Conservation (phyloP, 305 asterid species). For the Fraxinus sp. region DNA sequence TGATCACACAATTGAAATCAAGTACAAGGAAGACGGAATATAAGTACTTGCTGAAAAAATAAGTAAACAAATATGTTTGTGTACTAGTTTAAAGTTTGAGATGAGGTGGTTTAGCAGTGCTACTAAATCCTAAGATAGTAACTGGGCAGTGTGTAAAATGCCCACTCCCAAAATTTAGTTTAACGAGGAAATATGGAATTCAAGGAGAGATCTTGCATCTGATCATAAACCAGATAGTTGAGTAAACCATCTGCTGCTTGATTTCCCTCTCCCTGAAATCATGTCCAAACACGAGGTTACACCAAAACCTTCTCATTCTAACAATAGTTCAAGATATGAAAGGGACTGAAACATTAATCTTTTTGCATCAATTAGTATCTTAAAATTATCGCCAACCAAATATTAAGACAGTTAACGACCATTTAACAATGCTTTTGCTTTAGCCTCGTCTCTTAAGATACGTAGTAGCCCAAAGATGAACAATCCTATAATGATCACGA, state of each 20-base stretch:
- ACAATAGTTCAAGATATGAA: neutral
- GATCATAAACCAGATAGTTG: neutral
- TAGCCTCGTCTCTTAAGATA: neutral
- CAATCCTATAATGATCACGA: neutral
- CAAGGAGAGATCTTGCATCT: neutral
- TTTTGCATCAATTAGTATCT: neutral
- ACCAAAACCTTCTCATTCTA: neutral
- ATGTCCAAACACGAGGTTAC: neutral
- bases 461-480: neutral
- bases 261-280: neutral
- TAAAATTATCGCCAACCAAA: neutral
- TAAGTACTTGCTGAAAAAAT: neutral
- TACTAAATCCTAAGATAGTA: neutral
- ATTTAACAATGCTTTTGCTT: neutral
- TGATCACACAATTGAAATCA: conserved; percentile 8
- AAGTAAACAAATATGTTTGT: neutral
- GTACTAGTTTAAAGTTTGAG: neutral
- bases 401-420: neutral
- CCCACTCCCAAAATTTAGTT: neutral
- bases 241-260: neutral
- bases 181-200: neutral
- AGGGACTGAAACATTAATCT: neutral
- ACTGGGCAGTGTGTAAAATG: neutral
- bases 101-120: neutral
- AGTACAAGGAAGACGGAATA: neutral